Evolutionary conservation across 23 red algal genomes (phyloP).

Genomic region (Chondrus crispus): DNA sequence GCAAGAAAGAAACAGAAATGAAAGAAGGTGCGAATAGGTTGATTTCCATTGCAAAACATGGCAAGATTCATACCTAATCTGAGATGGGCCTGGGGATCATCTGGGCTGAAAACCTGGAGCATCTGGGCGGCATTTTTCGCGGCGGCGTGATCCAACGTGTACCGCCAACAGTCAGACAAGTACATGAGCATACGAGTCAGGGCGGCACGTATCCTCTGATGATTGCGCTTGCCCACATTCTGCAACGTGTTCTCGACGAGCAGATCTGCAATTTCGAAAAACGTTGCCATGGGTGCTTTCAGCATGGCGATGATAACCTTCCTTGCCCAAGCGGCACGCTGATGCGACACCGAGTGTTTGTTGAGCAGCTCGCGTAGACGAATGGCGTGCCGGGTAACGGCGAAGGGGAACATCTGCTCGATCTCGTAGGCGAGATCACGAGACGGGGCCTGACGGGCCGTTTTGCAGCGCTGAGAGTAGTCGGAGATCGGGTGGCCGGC

Average conservation of each 20-base stretch:
- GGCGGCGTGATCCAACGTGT: neutral
- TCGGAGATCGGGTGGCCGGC: neutral
- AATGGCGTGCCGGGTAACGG: neutral
- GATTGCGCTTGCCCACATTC: neutral
- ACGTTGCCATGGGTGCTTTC: neutral
- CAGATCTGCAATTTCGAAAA: constrained; percentile 11
- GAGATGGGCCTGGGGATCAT: constrained; percentile 24
- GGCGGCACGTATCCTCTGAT: neutral
- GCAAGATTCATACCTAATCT: constrained; percentile 22
- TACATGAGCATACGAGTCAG: constrained; percentile 27
- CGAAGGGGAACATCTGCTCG: neutral
- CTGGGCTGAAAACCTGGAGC: neutral
- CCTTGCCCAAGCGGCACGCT: neutral
- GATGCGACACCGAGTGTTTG: neutral
- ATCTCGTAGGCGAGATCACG: neutral
- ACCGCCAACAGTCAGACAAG: constrained; percentile 27
- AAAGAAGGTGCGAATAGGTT: constrained; percentile 13
- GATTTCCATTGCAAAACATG: neutral
- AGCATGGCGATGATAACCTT: neutral
- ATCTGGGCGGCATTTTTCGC: constrained; percentile 1
- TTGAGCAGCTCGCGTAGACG: neutral
- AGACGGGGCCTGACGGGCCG: too few species aligned
- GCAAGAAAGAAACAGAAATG: constrained; percentile 42
- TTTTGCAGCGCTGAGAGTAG: neutral
- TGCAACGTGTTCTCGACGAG: neutral